These are phyloP conservation scores for Pythium sukuiense DNA, from an alignment of 352 stramenopile genomes.

Conservation along the genomic window DNA sequence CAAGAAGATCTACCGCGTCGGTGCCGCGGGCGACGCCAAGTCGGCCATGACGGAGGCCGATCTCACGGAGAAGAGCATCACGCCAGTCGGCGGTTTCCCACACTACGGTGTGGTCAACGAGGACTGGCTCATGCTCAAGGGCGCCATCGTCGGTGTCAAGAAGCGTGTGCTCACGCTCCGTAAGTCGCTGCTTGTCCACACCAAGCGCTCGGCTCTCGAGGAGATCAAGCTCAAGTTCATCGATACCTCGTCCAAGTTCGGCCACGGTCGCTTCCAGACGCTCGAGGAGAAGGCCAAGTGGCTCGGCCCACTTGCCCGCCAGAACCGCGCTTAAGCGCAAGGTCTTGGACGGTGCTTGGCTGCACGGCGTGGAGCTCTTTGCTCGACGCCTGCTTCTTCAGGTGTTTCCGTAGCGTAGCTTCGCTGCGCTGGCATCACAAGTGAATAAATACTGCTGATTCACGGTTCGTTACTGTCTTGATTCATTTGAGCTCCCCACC, in stretches of 20 bases:
- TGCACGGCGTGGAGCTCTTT: neutral
- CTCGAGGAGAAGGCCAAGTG: constrained; percentile 99
- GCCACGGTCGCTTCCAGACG: constrained; percentile 99
- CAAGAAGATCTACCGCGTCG: constrained; percentile 99
- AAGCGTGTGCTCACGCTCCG: constrained; percentile 98
- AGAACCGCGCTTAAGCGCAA: constrained; percentile 81
- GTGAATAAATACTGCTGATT: constrained; percentile 32
- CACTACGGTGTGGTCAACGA: constrained; percentile 99
- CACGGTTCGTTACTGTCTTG: constrained; percentile 7
- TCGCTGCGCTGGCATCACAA: neutral
- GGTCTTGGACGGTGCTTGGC: neutral
- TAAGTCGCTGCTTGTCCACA: constrained; percentile 98
- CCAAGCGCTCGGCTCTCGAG: constrained; percentile 96
- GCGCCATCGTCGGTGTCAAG: constrained; percentile 97
- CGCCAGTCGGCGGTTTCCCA: constrained; percentile 99
- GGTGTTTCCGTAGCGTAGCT: constrained; percentile 1
- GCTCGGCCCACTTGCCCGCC: constrained; percentile 94
- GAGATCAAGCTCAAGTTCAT: constrained; percentile 96
- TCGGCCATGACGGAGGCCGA: constrained; percentile 98
- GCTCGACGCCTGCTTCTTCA: neutral
- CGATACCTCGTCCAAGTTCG: constrained; percentile 98
- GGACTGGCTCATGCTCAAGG: constrained; percentile 99
- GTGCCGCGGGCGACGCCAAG: constrained; percentile 91
- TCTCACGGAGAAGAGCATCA: constrained; percentile 99
- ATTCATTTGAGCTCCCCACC: too few relatives aligned